phyloP scores from a whole-genome alignment of 2,329 filamentous ascomycete genomes.

The Fusarium praegraminearum region DNA sequence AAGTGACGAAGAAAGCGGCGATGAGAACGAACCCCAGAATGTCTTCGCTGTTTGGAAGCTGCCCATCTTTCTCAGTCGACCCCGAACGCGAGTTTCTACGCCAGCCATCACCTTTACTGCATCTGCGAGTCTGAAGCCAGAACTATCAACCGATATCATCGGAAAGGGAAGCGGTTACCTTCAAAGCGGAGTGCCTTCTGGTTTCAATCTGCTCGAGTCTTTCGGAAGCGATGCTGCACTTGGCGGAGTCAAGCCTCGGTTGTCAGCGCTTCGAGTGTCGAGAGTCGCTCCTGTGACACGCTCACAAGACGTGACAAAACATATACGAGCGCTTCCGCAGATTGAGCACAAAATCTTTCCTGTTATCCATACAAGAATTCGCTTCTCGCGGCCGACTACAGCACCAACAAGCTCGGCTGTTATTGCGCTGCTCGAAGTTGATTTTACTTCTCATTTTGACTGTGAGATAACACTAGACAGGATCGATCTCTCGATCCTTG shows the following conservation, averaged over 20 bases:
- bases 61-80: constrained; percentile 67
- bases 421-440: constrained; percentile 78
- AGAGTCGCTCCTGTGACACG: constrained; percentile 77
- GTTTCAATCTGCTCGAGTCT: constrained; percentile 81
- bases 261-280: constrained; percentile 80
- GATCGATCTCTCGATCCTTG: constrained; percentile 68
- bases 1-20: constrained; percentile 48
- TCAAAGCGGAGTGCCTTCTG: constrained; percentile 74
- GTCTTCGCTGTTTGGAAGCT: constrained; percentile 72
- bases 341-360: constrained; percentile 74
- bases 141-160: constrained; percentile 48
- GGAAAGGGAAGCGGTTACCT: constrained; percentile 70
- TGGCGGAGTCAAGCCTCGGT: constrained; percentile 69
- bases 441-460: constrained; percentile 77
- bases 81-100: constrained; percentile 73
- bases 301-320: constrained; percentile 69
- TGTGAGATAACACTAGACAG: constrained; percentile 73
- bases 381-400: constrained; percentile 74
- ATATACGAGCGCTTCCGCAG: constrained; percentile 73
- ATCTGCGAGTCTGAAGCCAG: constrained; percentile 69
- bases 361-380: constrained; percentile 77
- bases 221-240: constrained; percentile 75
- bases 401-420: constrained; percentile 70
- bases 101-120: constrained; percentile 75
- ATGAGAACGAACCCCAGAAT: constrained; percentile 49